Conservation (phyloP, 305 asterid genomes). For the Fraxinus paxiana region DNA sequence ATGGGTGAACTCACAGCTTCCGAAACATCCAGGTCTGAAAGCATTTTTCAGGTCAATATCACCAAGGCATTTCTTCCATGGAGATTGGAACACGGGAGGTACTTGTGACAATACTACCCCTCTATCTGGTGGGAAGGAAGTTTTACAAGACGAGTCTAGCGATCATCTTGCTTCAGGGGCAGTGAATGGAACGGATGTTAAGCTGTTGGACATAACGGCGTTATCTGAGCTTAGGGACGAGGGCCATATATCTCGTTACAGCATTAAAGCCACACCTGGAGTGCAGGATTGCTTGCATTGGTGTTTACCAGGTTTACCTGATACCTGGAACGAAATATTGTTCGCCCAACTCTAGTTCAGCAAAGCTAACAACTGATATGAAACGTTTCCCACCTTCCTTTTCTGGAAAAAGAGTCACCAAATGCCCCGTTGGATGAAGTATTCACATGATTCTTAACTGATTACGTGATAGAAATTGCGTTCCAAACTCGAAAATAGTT, state of each 20-base stretch:
- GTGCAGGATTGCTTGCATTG: conserved; percentile 92
- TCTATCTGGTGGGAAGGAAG: conserved; percentile 58
- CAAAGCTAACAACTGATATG: neutral
- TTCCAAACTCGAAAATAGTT: neutral
- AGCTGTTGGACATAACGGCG: conserved; percentile 66
- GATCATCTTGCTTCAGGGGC: conserved; percentile 69
- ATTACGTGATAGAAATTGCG: neutral
- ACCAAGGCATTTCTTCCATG: conserved; percentile 84
- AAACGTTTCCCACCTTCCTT: neutral
- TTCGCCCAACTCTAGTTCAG: conserved; percentile 49
- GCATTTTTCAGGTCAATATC: conserved; percentile 71
- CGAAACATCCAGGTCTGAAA: conserved; percentile 58
- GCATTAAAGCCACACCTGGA: conserved; percentile 67
- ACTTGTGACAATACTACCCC: conserved; percentile 83
- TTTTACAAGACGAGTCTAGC: conserved; percentile 55
- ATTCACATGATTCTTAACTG: neutral
- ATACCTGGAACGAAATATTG: conserved; percentile 86
- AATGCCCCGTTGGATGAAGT: neutral
- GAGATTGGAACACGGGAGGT: conserved; percentile 97
- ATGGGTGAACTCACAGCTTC: conserved; percentile 79
- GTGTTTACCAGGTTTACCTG: conserved; percentile 96
- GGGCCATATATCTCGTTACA: conserved; percentile 84
- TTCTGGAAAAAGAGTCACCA: neutral
- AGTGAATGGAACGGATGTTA: conserved; percentile 61
- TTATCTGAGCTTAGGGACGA: conserved; percentile 83